Conservation (phyloP, 805 yeast species). For the Ogataea philodendri region DNA sequence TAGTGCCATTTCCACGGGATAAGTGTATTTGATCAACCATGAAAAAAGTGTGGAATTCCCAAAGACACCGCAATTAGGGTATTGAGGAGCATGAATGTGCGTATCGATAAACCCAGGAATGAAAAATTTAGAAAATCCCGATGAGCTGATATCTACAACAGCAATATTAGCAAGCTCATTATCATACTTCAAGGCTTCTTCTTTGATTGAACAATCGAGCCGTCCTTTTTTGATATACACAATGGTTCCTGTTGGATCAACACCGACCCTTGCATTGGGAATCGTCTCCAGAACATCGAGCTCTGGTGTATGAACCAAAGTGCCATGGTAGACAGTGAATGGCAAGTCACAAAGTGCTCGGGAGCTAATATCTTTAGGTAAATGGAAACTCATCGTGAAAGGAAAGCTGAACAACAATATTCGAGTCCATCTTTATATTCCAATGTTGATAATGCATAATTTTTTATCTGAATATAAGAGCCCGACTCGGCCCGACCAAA, state of each 20-base stretch:
- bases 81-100: conserved; percentile 77
- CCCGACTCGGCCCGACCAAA: no score
- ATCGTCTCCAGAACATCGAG: conserved; percentile 54
- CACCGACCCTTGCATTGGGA: conserved; percentile 56
- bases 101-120: conserved; percentile 78
- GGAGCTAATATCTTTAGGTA: conserved; percentile 2
- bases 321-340: conserved; percentile 54
- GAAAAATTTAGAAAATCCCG: conserved; percentile 47
- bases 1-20: conserved; percentile 73
- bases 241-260: conserved; percentile 51
- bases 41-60: conserved; percentile 68
- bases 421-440: no score
- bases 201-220: conserved; percentile 2
- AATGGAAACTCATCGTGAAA: conserved; percentile 1
- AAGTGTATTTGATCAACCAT: conserved; percentile 83
- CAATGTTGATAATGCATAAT: no score
- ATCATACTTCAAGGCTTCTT: conserved; percentile 8
- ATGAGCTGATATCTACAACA: conserved; percentile 32
- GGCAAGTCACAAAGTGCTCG: conserved; percentile 7
- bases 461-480: no score
- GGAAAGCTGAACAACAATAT: no score
- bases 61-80: conserved; percentile 73
- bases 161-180: conserved; percentile 22
- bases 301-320: conserved; percentile 63
- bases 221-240: conserved; percentile 25